Base-by-base conservation (phyloP, 2,329 filamentous ascomycete species). In the Chalaropsis ovoidea region DNA sequence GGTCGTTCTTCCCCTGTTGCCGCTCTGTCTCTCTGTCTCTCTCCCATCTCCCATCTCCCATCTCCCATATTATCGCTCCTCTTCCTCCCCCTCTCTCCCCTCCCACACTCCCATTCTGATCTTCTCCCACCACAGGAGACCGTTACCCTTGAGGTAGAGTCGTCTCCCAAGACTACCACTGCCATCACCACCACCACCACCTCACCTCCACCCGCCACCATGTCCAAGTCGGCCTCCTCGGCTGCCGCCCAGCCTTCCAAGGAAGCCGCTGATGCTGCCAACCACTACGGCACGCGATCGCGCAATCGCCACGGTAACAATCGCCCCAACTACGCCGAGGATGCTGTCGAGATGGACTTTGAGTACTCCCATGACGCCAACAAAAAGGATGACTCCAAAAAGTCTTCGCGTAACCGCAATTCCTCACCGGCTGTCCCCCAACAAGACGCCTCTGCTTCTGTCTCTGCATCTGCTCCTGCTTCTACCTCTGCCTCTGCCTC, bases 241-340 rank as follows among this genome's bases (percentile, higher is more conserved):
- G 79, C 79, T 69, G 72, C 75, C 67, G 73, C 76, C 61, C 72
- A 76, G 8, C 41, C 67, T 13, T 47, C 63, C 67, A 83, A 81
- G 72, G 82, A 84, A 68, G 74, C 73, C 69, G 76, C 77, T 70
- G 81, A 82, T 69, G 78, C 73, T 67, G 79, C 87, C 62, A 86
- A 85, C 70, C 86, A 85, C 61, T 96, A 99, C 76, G 93, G 93
- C 72, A 99, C 94, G 74, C 88, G 92, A 72, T 96, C 92, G 71
- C 88, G 94, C 74, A 95, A 95, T 76, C 87, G 92, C 72, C 86
- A 84, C 67, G 88, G 88, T 72, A 85, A 82, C 70, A 82, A 88
- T 71, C 88, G 94, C 70, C 86, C 88, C 70, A 99, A 99, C 76
- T 99, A 99, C 76, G 93, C 94, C 62, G 94, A 99, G 77, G 89